These are phyloP conservation scores for Scutellaria minor DNA, from an alignment of 257 asterid genomes.

Conservation along the genomic window DNA sequence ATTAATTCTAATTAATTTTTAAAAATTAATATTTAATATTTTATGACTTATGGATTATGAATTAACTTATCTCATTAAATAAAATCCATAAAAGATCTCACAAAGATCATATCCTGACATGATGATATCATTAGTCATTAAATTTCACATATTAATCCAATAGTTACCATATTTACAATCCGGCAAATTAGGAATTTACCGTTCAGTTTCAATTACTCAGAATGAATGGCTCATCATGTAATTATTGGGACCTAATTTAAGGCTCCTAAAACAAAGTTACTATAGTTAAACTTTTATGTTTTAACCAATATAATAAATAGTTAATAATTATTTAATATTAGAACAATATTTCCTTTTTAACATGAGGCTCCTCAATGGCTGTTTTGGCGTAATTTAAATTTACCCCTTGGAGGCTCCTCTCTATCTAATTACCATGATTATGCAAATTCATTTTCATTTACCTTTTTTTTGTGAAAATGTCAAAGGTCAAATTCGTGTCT, in stretches of 20 bases:
- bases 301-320: neutral
- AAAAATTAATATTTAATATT: too few species aligned
- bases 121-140: too few species aligned
- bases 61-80: too few species aligned
- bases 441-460: neutral
- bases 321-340: too few species aligned
- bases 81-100: too few species aligned
- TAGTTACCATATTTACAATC: neutral
- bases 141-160: neutral
- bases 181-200: neutral
- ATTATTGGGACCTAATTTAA: conserved; percentile 25
- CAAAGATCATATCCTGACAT: too few species aligned
- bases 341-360: too few species aligned
- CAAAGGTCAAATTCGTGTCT: neutral
- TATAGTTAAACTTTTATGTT: neutral
- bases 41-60: too few species aligned
- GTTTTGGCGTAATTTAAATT: neutral
- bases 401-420: conserved; percentile 33
- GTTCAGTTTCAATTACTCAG: neutral
- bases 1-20: too few species aligned
- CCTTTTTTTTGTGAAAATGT: neutral
- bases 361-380: too few species aligned
- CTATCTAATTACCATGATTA: conserved; percentile 31
- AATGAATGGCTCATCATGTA: conserved; percentile 20
- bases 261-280: conserved; percentile 33